These are phyloP conservation scores for Aphanocladium album DNA, from an alignment of 2,329 filamentous ascomycete genomes.

Conservation along the genomic window DNA sequence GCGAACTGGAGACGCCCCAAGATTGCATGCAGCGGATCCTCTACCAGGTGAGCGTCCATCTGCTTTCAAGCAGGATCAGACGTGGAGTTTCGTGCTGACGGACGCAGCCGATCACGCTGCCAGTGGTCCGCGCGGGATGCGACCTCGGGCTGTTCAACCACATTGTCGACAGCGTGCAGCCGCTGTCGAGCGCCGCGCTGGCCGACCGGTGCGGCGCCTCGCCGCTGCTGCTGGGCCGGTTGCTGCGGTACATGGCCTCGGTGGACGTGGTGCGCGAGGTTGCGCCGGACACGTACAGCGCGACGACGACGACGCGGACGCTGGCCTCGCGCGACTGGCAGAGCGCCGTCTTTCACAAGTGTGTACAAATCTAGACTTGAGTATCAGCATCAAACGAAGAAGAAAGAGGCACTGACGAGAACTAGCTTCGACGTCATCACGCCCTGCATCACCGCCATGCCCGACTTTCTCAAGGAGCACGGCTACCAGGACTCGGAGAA, in stretches of 20 bases:
- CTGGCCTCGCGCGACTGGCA: slow-evolving; percentile 1
- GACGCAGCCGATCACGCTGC: not conserved
- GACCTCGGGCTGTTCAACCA: slow-evolving; percentile 1
- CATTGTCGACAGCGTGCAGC: slow-evolving; percentile 1
- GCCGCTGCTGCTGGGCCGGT: not conserved
- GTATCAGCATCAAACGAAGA: no score
- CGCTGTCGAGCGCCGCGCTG: not conserved
- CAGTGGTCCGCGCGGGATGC: not conserved
- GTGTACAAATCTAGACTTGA: no score
- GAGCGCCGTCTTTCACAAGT: slow-evolving; percentile 2
- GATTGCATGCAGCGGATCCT: slow-evolving; percentile 5
- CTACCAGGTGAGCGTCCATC: not conserved
- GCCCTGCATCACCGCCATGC: not conserved
- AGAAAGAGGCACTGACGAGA: not conserved
- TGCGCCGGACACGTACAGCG: not conserved
- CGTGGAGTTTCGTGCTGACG: no score
- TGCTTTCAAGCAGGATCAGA: no score
- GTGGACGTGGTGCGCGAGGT: not conserved
- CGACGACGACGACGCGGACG: slow-evolving; percentile 4
- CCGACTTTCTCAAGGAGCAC: slow-evolving; percentile 1
- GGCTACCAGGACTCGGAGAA: not conserved
- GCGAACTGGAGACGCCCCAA: not conserved
- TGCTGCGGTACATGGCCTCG: slow-evolving; percentile 4
- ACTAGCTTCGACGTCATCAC: not conserved
- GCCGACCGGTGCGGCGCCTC: not conserved